phyloP scores from a whole-genome alignment of 805 yeast genomes.

The Candida taoyuanica region DNA sequence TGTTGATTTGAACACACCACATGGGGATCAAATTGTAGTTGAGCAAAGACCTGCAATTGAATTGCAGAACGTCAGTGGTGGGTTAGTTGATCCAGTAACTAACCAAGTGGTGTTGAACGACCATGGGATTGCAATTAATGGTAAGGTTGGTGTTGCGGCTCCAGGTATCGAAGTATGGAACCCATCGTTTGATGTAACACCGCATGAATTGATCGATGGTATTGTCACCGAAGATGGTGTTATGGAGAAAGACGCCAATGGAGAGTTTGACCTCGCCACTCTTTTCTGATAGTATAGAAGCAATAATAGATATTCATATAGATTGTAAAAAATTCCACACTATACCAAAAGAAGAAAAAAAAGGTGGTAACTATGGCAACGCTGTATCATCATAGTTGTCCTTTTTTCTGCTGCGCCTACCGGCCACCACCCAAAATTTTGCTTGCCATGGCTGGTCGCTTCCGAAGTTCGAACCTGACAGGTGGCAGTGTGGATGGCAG shows the following conservation, averaged over 20 bases:
- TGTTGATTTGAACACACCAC: constrained; percentile 59
- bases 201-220: constrained; percentile 74
- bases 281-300: constrained; percentile 15
- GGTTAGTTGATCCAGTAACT: constrained; percentile 35
- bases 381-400: no score
- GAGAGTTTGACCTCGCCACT: constrained; percentile 42
- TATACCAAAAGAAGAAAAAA: no score
- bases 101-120: constrained; percentile 26
- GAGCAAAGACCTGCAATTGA: constrained; percentile 86
- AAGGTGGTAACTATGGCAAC: no score
- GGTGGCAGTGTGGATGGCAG: no score
- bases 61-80: constrained; percentile 72
- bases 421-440: no score
- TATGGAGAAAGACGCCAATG: constrained; percentile 47
- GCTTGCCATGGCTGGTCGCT: no score
- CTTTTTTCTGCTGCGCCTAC: no score
- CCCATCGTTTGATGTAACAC: constrained; percentile 94
- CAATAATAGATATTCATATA: no score
- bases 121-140: constrained; percentile 30
- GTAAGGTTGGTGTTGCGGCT: constrained; percentile 77
- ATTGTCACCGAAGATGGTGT: constrained; percentile 81
- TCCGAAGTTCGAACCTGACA: no score
- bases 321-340: no score
- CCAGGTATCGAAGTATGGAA: constrained; percentile 87
- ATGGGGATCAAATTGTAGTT: constrained; percentile 74